Base-by-base conservation (phyloP, 2,329 filamentous ascomycete genomes). In the Stachybotrys chlorohalonatus region DNA sequence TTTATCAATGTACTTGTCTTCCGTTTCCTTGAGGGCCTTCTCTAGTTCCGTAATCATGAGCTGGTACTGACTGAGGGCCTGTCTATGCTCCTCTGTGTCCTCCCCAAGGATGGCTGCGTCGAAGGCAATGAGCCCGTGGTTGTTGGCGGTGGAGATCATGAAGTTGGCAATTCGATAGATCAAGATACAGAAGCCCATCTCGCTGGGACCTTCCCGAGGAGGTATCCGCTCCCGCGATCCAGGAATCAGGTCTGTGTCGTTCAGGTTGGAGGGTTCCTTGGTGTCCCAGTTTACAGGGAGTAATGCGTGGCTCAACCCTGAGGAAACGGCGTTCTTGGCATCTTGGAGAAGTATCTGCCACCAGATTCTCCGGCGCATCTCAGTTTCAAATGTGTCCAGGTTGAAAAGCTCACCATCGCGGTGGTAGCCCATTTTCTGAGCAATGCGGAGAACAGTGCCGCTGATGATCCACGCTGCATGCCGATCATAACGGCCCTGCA, bases 311-410 rank as follows among this genome's bases (percentile, higher is more conserved):
- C 73, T 80, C 30, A 84, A 73, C 1, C 82, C 82, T 5, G 82
- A 83, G 55, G 81, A 70, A 55, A 84, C 68, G 47, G 80, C 81
- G 54, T 78, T 78, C 58, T 81, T 79, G 48, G 76, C 72, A 57
- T 85, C 82, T 53, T 82, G 72, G 54, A 84, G 70, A 51, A 83
- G 73, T 31, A 86, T 77, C 62, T 82, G 78, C 83, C 82, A 85
- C 84, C 84, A 88, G 17, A 87, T 73, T 7, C 85, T 74, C 48
- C 84, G 73, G n/a, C 84, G 77, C 75, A 87, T 86, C 63, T 88
- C 83, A 2, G 79, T 80, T 61, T 87, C 83, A 60, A 86, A 85
- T 0, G 83, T 81, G 0, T 78, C 73, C 2, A 86, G 70, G 1
- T 77, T 78, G 6, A 84, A 70, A 16, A 70, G 66, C 56, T 79